Conservation (phyloP, 176 grass and related monocot genomes). For the Saccharum spontaneum region DNA sequence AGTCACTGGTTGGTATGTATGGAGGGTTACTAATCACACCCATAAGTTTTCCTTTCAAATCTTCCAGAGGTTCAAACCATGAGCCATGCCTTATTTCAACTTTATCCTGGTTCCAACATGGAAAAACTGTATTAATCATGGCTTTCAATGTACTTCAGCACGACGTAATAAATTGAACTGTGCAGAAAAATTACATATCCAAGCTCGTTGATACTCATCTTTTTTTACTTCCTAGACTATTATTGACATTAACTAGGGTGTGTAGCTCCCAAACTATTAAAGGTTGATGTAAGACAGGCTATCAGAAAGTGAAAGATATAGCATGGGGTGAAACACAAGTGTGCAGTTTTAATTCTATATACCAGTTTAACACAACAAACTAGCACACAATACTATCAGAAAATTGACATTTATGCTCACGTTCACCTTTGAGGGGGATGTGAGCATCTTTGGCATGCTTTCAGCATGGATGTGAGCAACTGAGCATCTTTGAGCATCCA, state of each 20-base stretch:
- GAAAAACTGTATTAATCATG: slow-evolving; percentile 3
- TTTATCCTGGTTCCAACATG: slow-evolving; percentile 57
- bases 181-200: background rate
- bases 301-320: background rate
- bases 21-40: slow-evolving; percentile 94
- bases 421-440: background rate
- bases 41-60: slow-evolving; percentile 70
- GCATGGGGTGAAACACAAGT: background rate
- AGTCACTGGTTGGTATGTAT: slow-evolving; percentile 73
- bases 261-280: background rate
- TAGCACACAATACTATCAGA: background rate
- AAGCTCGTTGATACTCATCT: background rate
- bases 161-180: background rate
- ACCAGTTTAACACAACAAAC: background rate
- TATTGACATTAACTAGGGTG: background rate
- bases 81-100: slow-evolving; percentile 79
- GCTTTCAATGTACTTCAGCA: background rate
- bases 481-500: background rate
- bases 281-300: background rate
- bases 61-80: slow-evolving; percentile 81
- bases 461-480: background rate
- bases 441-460: background rate
- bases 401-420: background rate
- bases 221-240: background rate
- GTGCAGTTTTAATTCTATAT: background rate